A percentile compares a stretch with the other conserved stretches of the same genome.
These are phyloP conservation scores for Pseudovirgaria hyperparasitica DNA, from an alignment of 2,329 filamentous ascomycete genomes.

Conservation along the genomic window DNA sequence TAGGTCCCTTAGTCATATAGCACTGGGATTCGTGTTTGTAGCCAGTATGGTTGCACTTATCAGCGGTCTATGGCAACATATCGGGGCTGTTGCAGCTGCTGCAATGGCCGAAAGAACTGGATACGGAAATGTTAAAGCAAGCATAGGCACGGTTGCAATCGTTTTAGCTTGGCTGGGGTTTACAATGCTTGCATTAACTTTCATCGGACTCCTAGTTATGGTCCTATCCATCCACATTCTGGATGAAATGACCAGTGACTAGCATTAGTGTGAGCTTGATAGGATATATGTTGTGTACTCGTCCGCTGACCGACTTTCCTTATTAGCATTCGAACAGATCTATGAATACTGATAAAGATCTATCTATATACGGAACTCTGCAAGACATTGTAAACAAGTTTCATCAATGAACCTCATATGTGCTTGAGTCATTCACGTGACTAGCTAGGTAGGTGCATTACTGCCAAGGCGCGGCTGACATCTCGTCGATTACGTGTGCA, in stretches of 20 bases:
- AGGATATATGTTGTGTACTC: too few species aligned
- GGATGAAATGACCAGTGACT: conserved; percentile 34
- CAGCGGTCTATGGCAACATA: conserved; percentile 70
- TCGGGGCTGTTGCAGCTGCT: conserved; percentile 80
- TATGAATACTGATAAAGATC: too few species aligned
- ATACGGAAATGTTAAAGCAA: conserved; percentile 68
- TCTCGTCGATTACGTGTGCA: too few species aligned
- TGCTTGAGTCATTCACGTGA: too few species aligned
- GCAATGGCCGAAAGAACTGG: conserved; percentile 80
- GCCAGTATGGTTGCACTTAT: conserved; percentile 47
- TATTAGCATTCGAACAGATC: too few species aligned
- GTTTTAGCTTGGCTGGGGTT: conserved; percentile 92
- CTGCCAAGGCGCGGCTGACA: too few species aligned
- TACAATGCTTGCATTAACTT: conserved; percentile 74
- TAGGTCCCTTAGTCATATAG: conserved; percentile 73
- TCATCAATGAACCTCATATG: too few species aligned
- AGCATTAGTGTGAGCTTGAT: too few species aligned
- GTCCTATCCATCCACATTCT: conserved; percentile 75
- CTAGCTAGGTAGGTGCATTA: too few species aligned
- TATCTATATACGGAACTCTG: too few species aligned
- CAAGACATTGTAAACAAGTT: too few species aligned
- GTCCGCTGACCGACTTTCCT: too few species aligned
- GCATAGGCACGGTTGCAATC: conserved; percentile 83
- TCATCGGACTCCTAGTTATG: conserved; percentile 82
- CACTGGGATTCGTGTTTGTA: conserved; percentile 71